Conservation (phyloP, 2,329 filamentous ascomycete species). For the Nemania sp. region DNA sequence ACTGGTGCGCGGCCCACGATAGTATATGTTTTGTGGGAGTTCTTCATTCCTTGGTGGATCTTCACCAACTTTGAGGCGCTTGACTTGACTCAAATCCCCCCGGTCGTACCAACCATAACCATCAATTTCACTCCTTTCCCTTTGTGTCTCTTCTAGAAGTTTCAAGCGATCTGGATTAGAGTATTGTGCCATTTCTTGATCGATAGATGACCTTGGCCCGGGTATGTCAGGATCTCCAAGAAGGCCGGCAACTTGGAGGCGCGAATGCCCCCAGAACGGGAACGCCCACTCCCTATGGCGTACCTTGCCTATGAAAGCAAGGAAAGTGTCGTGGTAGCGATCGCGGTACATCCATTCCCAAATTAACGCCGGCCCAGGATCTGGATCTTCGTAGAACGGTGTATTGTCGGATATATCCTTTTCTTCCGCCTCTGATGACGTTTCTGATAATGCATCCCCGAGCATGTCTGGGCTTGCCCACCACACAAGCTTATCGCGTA, state of each 20-base stretch:
- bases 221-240: neutral
- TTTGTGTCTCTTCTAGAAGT: neutral
- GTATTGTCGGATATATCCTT: neutral
- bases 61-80: too few species aligned
- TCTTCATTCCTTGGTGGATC: too few species aligned
- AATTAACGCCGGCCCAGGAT: conserved; percentile 9
- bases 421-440: neutral
- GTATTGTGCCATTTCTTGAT: neutral
- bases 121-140: neutral
- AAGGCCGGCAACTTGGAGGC: neutral
- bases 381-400: conserved; percentile 11
- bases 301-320: neutral
- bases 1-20: too few species aligned
- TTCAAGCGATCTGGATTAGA: neutral
- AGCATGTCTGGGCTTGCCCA: neutral
- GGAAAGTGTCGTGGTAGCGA: neutral
- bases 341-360: conserved; percentile 16
- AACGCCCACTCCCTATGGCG: conserved; percentile 1
- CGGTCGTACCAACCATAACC: neutral
- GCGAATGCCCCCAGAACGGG: conserved; percentile 7
- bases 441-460: neutral
- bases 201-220: neutral
- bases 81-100: neutral
- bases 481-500: neutral
- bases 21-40: too few species aligned